Conservation (phyloP, 140 eudicot species). For the Oenanthe javanica region DNA sequence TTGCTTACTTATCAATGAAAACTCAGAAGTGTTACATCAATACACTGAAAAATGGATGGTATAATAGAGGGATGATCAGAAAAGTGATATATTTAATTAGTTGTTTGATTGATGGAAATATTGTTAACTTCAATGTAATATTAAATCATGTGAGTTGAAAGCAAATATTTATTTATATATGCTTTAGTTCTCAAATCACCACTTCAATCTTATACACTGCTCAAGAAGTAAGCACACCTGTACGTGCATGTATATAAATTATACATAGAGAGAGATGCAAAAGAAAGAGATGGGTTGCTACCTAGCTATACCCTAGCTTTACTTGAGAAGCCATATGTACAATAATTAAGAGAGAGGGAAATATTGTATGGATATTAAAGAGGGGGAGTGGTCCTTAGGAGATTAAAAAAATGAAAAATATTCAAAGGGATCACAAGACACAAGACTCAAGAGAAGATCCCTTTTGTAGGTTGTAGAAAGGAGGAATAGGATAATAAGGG, state of each 20-base stretch:
- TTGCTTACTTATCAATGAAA: not conserved
- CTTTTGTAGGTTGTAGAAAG: conserved; percentile 13
- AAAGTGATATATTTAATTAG: not conserved
- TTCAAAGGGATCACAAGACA: not conserved
- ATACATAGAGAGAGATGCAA: not conserved
- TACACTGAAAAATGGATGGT: conserved; percentile 11
- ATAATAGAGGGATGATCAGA: not conserved
- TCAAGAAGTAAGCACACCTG: not conserved
- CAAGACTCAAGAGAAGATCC: conserved; percentile 16
- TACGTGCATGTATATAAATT: not conserved
- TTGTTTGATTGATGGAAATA: not conserved
- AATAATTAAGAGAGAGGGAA: not conserved
- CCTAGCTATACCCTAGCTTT: conserved; percentile 5
- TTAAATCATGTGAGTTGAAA: not conserved
- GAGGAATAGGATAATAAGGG: conserved; percentile 5
- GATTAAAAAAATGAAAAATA: not conserved
- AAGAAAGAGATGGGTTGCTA: not conserved
- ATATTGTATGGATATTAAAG: not conserved
- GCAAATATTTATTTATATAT: not conserved
- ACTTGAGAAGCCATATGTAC: conserved; percentile 2
- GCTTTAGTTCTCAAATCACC: conserved; percentile 4
- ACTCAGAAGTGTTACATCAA: conserved; percentile 13
- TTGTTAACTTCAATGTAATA: conserved; percentile 2
- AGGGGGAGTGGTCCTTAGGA: not conserved
- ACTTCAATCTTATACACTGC: not conserved